A percentile compares a stretch with the other conserved stretches of the same genome.
phyloP scores from a whole-genome alignment of 495 filamentous ascomycete species.

The Oleoguttula mirabilis region DNA sequence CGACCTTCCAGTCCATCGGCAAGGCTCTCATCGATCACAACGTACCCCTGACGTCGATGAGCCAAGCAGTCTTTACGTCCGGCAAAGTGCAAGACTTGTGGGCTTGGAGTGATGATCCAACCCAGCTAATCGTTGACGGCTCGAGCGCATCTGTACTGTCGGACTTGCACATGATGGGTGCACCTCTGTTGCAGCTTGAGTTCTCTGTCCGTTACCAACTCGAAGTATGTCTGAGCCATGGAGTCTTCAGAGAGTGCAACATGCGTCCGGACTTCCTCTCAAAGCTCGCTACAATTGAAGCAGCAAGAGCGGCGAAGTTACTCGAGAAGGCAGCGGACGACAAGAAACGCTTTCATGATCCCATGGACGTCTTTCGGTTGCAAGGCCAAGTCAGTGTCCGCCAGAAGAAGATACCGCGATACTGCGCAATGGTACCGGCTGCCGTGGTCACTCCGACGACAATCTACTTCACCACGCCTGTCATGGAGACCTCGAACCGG shows the following conservation, averaged over 20 bases:
- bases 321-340: constrained; percentile 52
- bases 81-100: constrained; percentile 2
- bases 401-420: constrained; percentile 46
- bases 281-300: constrained; percentile 42
- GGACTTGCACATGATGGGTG: constrained; percentile 34
- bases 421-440: constrained; percentile 64
- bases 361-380: constrained; percentile 60
- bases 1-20: constrained; percentile 28
- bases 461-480: constrained; percentile 63
- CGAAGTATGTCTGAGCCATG: constrained; percentile 77
- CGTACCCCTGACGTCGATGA: constrained; percentile 35
- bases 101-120: constrained; percentile 8
- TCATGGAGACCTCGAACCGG: constrained; percentile 76
- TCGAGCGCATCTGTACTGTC: constrained; percentile 46
- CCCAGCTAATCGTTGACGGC: neutral
- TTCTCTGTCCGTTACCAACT: constrained; percentile 80
- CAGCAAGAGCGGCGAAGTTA: constrained; percentile 37
- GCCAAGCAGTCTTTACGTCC: neutral
- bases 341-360: constrained; percentile 50
- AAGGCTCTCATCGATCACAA: constrained; percentile 63
- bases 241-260: constrained; percentile 66
- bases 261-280: constrained; percentile 53
- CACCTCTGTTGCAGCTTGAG: constrained; percentile 35
- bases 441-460: constrained; percentile 74
- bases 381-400: constrained; percentile 36